Evolutionary conservation across 208 protist genomes (phyloP).

Genomic region (Crithidia brevicula): DNA sequence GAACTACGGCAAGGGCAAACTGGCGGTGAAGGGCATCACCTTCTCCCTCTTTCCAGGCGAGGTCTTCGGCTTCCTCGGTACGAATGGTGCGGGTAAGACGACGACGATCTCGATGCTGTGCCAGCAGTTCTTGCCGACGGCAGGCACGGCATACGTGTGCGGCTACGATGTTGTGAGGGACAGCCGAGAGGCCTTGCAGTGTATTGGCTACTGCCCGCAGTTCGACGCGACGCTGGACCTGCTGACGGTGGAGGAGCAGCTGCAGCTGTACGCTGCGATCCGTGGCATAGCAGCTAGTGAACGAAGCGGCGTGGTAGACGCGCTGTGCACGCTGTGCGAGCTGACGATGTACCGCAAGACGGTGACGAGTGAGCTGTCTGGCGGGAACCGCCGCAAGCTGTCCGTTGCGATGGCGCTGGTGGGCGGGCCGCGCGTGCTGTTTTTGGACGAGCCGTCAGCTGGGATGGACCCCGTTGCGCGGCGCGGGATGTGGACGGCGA

Average conservation of each 20-base stretch:
- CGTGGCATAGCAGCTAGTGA: slow-evolving; percentile 35
- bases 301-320: slow-evolving; percentile 32
- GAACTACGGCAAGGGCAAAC: slow-evolving; percentile 45
- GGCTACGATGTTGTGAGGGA: slow-evolving; percentile 57
- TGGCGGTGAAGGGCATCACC: slow-evolving; percentile 71
- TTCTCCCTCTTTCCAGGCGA: slow-evolving; percentile 78
- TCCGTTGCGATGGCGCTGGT: slow-evolving; percentile 63
- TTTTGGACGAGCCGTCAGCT: slow-evolving; percentile 76
- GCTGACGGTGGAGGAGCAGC: slow-evolving; percentile 94
- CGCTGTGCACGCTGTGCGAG: slow-evolving; percentile 34
- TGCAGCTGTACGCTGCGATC: slow-evolving; percentile 46
- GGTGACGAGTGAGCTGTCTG: slow-evolving; percentile 32
- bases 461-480: slow-evolving; percentile 69
- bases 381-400: slow-evolving; percentile 78
- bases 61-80: slow-evolving; percentile 90
- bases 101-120: slow-evolving; percentile 84
- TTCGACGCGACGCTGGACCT: slow-evolving; percentile 94
- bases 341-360: slow-evolving; percentile 33
- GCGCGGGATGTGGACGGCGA: slow-evolving; percentile 66
- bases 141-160: slow-evolving; percentile 50
- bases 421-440: slow-evolving; percentile 51
- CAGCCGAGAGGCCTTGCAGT: slow-evolving; percentile 48
- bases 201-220: slow-evolving; percentile 96
- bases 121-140: slow-evolving; percentile 72
- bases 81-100: slow-evolving; percentile 91